phyloP scores from a whole-genome alignment of 768 basidiomycete species.

The Cyathus striatus region DNA sequence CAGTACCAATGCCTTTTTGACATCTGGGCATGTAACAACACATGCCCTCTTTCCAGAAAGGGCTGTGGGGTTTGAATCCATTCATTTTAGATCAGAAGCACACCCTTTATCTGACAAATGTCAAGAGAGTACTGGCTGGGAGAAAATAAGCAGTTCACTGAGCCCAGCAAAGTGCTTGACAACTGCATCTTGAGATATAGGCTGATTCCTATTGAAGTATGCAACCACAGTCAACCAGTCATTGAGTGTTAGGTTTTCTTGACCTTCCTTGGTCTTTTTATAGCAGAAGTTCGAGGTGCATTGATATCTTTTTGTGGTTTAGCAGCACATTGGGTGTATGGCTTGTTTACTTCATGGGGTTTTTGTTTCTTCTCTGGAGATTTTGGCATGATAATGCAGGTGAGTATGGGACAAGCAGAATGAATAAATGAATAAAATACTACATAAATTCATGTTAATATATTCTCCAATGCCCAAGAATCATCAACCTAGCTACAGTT shows the following conservation, averaged over 20 bases:
- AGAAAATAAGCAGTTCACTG: slow-evolving; percentile 14
- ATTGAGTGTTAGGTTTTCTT: slow-evolving; percentile 12
- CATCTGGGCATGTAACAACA: slow-evolving; percentile 27
- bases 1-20: slow-evolving; percentile 21
- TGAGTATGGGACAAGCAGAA: too few species aligned
- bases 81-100: neutral
- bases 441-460: too few species aligned
- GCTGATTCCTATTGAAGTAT: slow-evolving; percentile 13
- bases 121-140: slow-evolving; percentile 17
- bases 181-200: slow-evolving; percentile 12
- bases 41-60: slow-evolving; percentile 20
- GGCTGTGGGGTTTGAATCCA: slow-evolving; percentile 17
- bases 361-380: too few species aligned
- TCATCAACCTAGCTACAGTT: too few species aligned
- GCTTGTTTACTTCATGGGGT: too few species aligned
- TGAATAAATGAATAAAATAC: too few species aligned
- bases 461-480: too few species aligned
- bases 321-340: too few species aligned
- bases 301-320: too few species aligned
- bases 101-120: neutral
- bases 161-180: slow-evolving; percentile 11
- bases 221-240: slow-evolving; percentile 18
- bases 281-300: too few species aligned
- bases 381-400: too few species aligned
- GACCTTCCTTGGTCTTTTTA: neutral